A percentile compares a stretch with the other conserved stretches of the same genome.
Evolutionary conservation across 345 rosid species (phyloP).

Genomic region (Camelina hispida): DNA sequence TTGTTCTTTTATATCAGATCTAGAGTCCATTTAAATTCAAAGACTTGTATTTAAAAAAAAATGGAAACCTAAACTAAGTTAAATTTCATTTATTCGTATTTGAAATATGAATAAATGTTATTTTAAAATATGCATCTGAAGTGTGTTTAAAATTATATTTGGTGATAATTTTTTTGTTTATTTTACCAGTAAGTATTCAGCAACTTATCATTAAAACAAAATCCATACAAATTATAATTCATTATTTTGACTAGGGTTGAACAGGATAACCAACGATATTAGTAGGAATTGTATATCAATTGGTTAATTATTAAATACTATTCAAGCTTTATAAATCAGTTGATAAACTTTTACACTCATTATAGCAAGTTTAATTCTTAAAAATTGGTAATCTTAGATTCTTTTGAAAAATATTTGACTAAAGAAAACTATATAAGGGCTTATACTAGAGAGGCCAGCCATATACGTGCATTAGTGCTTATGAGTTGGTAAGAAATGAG

Average conservation of each 20-base stretch:
- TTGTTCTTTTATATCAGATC: too few species aligned
- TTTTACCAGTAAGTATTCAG: neutral
- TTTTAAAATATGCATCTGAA: neutral
- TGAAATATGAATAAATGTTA: too few species aligned
- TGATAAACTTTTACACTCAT: neutral
- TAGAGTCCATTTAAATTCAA: too few species aligned
- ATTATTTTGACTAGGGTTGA: neutral
- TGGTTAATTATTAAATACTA: neutral
- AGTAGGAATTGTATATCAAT: neutral
- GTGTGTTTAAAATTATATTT: neutral
- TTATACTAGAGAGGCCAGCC: neutral
- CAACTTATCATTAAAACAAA: neutral
- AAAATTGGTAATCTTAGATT: neutral
- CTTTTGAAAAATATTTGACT: neutral
- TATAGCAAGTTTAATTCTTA: neutral
- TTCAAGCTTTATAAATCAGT: neutral
- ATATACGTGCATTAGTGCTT: neutral
- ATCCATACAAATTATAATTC: neutral
- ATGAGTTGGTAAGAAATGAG: neutral
- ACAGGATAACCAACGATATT: neutral
- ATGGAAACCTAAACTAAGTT: neutral
- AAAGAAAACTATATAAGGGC: neutral
- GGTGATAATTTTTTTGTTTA: neutral
- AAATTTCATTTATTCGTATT: too few species aligned
- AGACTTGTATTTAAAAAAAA: neutral